phyloP scores from a whole-genome alignment of 768 basidiomycete species.

The Suillus alpinus region DNA sequence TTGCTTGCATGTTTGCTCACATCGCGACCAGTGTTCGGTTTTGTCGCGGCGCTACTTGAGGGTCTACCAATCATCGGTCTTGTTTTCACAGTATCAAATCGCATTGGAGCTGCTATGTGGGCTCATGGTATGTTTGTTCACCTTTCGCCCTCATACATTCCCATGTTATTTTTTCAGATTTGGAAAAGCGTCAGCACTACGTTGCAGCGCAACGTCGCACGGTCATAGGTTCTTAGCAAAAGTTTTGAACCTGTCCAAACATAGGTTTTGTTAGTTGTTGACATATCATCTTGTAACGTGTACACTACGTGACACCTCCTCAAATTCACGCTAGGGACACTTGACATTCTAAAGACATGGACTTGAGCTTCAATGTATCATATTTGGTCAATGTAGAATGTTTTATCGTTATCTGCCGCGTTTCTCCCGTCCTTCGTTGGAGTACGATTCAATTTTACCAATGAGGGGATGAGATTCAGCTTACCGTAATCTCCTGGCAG shows the following conservation, averaged over 20 bases:
- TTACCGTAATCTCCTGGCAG: too few species aligned
- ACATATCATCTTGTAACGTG: neutral
- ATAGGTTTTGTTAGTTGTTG: neutral
- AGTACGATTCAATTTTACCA: too few species aligned
- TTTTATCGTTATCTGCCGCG: too few species aligned
- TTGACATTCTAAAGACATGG: too few species aligned
- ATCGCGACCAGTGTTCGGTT: slow-evolving; percentile 67
- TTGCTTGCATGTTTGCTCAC: neutral
- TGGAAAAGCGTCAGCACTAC: slow-evolving; percentile 58
- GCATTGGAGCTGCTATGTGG: slow-evolving; percentile 95
- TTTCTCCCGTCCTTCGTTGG: too few species aligned
- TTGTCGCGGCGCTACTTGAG: slow-evolving; percentile 79
- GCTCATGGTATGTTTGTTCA: slow-evolving; percentile 57
- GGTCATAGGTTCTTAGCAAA: neutral
- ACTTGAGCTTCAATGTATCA: too few species aligned
- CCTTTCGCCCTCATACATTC: neutral
- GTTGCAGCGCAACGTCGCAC: slow-evolving; percentile 30
- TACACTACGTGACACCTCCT: too few species aligned
- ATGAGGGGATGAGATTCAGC: too few species aligned
- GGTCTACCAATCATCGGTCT: slow-evolving; percentile 79
- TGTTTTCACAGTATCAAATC: slow-evolving; percentile 80
- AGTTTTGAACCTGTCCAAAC: neutral
- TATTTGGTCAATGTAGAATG: too few species aligned
- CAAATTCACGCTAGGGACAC: too few species aligned
- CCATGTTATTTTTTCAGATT: slow-evolving; percentile 36